Percentiles rank a stretch among this genome's conserved stretches.
Conservation (phyloP, 2,329 filamentous ascomycete species). For the Aspergillus ruber region DNA sequence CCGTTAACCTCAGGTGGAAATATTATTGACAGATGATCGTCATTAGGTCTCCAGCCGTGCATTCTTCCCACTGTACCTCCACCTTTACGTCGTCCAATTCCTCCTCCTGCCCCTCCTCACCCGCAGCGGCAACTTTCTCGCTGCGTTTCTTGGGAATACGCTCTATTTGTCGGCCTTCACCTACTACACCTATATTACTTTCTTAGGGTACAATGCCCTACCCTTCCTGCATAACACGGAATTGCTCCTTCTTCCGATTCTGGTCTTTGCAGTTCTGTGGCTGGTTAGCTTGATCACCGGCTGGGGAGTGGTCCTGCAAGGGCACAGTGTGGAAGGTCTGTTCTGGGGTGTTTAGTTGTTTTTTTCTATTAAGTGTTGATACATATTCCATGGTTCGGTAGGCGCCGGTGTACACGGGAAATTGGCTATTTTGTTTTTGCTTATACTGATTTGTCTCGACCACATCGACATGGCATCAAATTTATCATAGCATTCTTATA, state of each 20-base stretch:
- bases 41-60: constrained; percentile 55
- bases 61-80: constrained; percentile 62
- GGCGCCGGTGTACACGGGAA: constrained; percentile 23
- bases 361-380: neutral
- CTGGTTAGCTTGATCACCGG: constrained; percentile 43
- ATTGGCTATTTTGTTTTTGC: constrained; percentile 2
- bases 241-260: constrained; percentile 56
- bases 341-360: constrained; percentile 37
- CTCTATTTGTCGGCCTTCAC: constrained; percentile 60
- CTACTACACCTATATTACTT: constrained; percentile 64
- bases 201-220: constrained; percentile 62
- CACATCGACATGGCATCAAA: neutral
- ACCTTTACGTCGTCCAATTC: constrained; percentile 62
- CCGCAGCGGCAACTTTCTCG: constrained; percentile 35
- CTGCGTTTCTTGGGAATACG: constrained; percentile 57
- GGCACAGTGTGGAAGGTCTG: constrained; percentile 35
- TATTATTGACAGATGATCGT: neutral
- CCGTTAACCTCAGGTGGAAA: neutral
- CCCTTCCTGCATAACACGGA: constrained; percentile 63
- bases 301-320: constrained; percentile 41
- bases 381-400: constrained; percentile 3
- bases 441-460: constrained; percentile 1
- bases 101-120: constrained; percentile 56
- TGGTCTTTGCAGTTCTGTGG: constrained; percentile 57
- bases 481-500: neutral